phyloP scores from a whole-genome alignment of 176 grass and related monocot species.

The Tillandsia leiboldiana region DNA sequence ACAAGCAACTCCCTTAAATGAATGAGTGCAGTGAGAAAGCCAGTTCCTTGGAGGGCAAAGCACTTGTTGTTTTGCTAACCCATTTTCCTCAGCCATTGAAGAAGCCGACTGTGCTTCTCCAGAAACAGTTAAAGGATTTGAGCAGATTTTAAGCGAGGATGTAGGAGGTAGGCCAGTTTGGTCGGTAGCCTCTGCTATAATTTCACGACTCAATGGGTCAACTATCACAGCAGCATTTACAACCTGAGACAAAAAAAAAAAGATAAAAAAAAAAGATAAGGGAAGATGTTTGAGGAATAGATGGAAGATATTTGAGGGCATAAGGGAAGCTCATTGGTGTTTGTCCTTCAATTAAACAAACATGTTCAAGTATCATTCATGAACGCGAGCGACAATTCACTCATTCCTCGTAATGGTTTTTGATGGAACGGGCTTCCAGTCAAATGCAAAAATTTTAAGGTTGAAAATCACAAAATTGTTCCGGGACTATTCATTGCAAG shows the following conservation, averaged over 20 bases:
- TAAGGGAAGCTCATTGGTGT: neutral
- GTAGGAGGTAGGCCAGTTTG: slow-evolving; percentile 21
- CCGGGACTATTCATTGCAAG: neutral
- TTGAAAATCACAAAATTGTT: too few species aligned
- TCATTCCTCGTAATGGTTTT: too few species aligned
- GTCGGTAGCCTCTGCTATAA: slow-evolving; percentile 59
- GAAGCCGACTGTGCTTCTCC: slow-evolving; percentile 9
- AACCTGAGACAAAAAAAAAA: slow-evolving; percentile 29
- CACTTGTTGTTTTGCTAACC: neutral
- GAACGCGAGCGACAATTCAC: too few species aligned
- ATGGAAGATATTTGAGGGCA: neutral
- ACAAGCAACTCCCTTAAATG: slow-evolving; percentile 45
- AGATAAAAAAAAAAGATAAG: neutral
- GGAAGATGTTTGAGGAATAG: neutral
- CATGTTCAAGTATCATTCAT: too few species aligned
- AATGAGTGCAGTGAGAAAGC: slow-evolving; percentile 16
- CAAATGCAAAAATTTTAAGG: too few species aligned
- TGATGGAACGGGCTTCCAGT: too few species aligned
- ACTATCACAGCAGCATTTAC: slow-evolving; percentile 76
- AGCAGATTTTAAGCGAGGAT: slow-evolving; percentile 16
- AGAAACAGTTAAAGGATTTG: slow-evolving; percentile 7
- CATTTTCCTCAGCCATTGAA: slow-evolving; percentile 3
- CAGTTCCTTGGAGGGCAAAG: neutral
- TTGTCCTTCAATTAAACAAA: too few species aligned
- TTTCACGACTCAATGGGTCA: slow-evolving; percentile 55